A percentile compares a stretch with the other conserved stretches of the same genome.
Conservation (phyloP, 345 rosid genomes). For the Anastatica hierochuntica region DNA sequence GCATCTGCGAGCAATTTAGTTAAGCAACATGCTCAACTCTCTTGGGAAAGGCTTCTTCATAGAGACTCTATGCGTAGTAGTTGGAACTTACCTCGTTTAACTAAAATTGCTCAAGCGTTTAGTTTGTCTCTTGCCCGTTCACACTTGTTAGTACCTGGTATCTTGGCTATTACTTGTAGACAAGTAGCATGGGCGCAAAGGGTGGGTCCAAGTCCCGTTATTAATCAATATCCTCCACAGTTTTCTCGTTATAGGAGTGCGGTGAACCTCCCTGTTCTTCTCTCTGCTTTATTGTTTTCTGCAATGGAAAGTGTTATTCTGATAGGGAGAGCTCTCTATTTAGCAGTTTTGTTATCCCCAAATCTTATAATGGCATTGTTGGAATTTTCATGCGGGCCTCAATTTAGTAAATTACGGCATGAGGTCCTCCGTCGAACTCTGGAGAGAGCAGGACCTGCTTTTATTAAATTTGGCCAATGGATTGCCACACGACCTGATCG, state of each 20-base stretch:
- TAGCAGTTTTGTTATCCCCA: constrained; percentile 64
- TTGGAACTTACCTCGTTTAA: constrained; percentile 29
- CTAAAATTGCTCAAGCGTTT: constrained; percentile 64
- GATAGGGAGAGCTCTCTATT: constrained; percentile 63
- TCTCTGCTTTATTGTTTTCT: constrained; percentile 39
- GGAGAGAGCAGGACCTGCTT: constrained; percentile 92
- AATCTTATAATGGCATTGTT: constrained; percentile 73
- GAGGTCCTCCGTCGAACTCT: constrained; percentile 64
- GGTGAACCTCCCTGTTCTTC: constrained; percentile 44
- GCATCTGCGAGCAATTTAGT: constrained; percentile 32
- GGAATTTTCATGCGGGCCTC: constrained; percentile 44
- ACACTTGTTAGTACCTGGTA: constrained; percentile 46
- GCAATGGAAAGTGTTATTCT: constrained; percentile 45
- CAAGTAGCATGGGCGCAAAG: constrained; percentile 54
- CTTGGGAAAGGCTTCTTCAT: constrained; percentile 48
- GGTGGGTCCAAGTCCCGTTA: constrained; percentile 23
- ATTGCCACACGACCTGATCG: constrained; percentile 96
- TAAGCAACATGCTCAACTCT: constrained; percentile 44
- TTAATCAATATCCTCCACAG: constrained; percentile 38
- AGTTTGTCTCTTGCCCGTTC: constrained; percentile 67
- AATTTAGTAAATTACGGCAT: constrained; percentile 54
- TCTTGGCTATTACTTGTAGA: constrained; percentile 49
- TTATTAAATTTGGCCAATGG: constrained; percentile 99
- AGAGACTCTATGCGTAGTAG: constrained; percentile 25
- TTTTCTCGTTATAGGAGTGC: constrained; percentile 46